phyloP scores from a whole-genome alignment of 352 stramenopile genomes.

The Globisporangium rhizosaccharum region DNA sequence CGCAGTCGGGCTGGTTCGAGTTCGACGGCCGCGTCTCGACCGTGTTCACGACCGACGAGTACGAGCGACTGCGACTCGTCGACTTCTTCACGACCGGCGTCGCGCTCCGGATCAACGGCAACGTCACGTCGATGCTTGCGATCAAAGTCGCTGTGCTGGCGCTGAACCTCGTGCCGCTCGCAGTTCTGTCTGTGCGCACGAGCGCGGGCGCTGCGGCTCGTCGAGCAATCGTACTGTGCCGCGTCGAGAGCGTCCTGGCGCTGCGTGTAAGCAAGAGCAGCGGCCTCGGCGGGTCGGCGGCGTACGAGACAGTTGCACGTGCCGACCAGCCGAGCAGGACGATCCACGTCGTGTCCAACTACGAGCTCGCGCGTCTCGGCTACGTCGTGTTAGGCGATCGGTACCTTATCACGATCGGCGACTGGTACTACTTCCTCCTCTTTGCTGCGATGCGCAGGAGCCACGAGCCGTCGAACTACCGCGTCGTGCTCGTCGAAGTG shows the following conservation, averaged over 20 bases:
- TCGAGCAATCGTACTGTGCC: too few species aligned
- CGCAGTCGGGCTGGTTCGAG: slow-evolving; percentile 2
- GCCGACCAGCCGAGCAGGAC: too few species aligned
- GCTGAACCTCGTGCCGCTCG: slow-evolving; percentile 8
- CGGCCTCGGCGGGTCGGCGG: slow-evolving; percentile 2
- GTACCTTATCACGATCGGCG: slow-evolving; percentile 18
- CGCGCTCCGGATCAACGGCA: slow-evolving; percentile 5
- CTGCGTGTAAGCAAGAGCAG: not conserved
- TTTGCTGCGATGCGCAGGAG: not conserved
- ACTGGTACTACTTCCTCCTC: slow-evolving; percentile 9
- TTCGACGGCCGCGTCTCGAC: slow-evolving; percentile 7
- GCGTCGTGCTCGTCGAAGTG: too few species aligned
- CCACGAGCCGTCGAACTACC: too few species aligned
- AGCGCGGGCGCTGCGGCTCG: too few species aligned
- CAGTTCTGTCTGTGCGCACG: too few species aligned
- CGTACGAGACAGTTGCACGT: not conserved
- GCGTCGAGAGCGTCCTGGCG: not conserved
- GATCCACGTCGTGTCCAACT: not conserved
- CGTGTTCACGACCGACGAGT: not conserved
- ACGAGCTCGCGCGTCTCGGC: slow-evolving; percentile 11
- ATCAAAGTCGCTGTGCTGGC: slow-evolving; percentile 14
- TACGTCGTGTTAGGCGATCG: slow-evolving; percentile 17
- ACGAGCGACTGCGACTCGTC: not conserved
- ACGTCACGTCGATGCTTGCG: slow-evolving; percentile 14
- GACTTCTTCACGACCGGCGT: slow-evolving; percentile 3